These are phyloP conservation scores for Straminergon stramineum DNA, from an alignment of 225 moss, liverwort and hornwort species.

Conservation along the genomic window DNA sequence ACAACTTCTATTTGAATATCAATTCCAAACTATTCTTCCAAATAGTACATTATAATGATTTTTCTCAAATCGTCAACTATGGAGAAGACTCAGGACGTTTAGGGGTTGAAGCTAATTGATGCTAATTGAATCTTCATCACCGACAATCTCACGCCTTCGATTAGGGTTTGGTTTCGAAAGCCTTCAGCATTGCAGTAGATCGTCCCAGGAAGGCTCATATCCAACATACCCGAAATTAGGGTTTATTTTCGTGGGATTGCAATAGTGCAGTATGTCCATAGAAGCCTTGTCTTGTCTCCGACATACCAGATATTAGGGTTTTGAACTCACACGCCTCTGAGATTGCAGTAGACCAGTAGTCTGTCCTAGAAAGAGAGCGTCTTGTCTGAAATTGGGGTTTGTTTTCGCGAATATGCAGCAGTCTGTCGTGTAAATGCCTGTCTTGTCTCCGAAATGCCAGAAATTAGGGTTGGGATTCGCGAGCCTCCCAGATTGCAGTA, in stretches of 20 bases:
- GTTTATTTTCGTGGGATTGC: too few species aligned
- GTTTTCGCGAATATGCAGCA: not conserved
- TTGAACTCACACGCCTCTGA: not conserved
- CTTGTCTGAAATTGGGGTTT: not conserved
- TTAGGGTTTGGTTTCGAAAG: not conserved
- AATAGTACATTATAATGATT: too few species aligned
- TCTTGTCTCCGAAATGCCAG: not conserved
- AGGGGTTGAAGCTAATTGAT: not conserved
- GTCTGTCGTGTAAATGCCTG: not conserved
- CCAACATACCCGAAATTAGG: not conserved
- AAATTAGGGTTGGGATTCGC: not conserved
- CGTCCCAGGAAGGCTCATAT: not conserved
- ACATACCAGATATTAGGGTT: not conserved
- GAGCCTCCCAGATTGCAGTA: not conserved
- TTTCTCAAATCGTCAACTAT: too few species aligned
- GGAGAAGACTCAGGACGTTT: too few species aligned
- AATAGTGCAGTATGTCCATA: not conserved
- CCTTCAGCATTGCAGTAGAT: not conserved
- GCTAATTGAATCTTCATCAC: not conserved
- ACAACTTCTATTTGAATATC: too few species aligned
- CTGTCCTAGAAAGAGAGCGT: not conserved
- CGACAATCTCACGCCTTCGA: not conserved
- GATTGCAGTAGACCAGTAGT: not conserved
- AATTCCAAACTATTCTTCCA: too few species aligned
- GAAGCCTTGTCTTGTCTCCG: not conserved